Percentiles rank a stretch among this genome's conserved stretches.
Evolutionary conservation across 164 flowering plant genomes (phyloP).

Genomic region (Sedum album): DNA sequence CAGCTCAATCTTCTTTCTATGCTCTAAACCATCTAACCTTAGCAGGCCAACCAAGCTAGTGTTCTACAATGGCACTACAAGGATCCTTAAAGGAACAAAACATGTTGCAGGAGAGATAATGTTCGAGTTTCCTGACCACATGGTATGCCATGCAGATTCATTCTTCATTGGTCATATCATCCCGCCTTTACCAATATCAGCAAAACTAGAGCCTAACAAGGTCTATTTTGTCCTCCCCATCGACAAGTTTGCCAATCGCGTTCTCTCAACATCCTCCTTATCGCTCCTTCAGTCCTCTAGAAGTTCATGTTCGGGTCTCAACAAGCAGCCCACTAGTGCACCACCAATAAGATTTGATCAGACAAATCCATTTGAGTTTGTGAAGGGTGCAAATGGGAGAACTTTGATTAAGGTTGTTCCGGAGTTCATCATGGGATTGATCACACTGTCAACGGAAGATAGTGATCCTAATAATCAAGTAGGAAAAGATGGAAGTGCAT

Average conservation of each 20-base stretch:
- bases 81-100: slow-evolving; percentile 26
- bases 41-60: slow-evolving; percentile 34
- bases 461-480: slow-evolving; percentile 8
- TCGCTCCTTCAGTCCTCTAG: slow-evolving; percentile 29
- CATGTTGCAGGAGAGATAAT: slow-evolving; percentile 73
- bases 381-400: slow-evolving; percentile 47
- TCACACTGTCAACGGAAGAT: slow-evolving; percentile 4
- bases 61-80: slow-evolving; percentile 53
- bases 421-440: slow-evolving; percentile 45
- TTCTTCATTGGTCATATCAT: slow-evolving; percentile 77
- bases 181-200: slow-evolving; percentile 51
- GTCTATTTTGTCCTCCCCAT: slow-evolving; percentile 81
- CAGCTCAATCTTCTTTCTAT: slow-evolving; percentile 19
- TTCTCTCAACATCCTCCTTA: slow-evolving; percentile 40
- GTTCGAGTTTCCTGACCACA: slow-evolving; percentile 65
- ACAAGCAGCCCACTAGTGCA: slow-evolving; percentile 9
- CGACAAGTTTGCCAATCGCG: slow-evolving; percentile 37
- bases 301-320: not conserved
- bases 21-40: slow-evolving; percentile 12
- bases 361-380: slow-evolving; percentile 48
- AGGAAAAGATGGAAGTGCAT: slow-evolving; percentile 1
- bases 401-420: slow-evolving; percentile 63
- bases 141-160: slow-evolving; percentile 75
- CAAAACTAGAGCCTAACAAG: slow-evolving; percentile 35
- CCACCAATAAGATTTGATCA: slow-evolving; percentile 22